Evolutionary conservation across 2,329 filamentous ascomycete genomes (phyloP).

Genomic region (Exophiala mesophila): DNA sequence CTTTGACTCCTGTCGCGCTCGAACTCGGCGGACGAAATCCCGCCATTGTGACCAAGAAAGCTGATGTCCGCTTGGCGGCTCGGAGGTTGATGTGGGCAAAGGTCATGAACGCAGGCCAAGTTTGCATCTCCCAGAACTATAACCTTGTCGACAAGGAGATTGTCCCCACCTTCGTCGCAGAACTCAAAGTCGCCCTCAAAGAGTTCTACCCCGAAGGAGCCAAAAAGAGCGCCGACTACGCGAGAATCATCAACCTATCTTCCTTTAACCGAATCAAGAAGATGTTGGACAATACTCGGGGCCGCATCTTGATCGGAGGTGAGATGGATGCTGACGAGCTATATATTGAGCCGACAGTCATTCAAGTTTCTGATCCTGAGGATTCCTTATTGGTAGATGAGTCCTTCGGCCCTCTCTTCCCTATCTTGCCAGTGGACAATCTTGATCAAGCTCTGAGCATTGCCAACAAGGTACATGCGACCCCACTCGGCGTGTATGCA

Average conservation of each 20-base stretch:
- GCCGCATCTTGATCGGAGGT: slow-evolving; percentile 83
- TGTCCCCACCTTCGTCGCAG: slow-evolving; percentile 65
- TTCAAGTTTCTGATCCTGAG: slow-evolving; percentile 69
- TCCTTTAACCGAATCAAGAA: slow-evolving; percentile 80
- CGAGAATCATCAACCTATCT: slow-evolving; percentile 71
- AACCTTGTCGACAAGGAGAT: slow-evolving; percentile 74
- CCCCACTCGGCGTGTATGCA: slow-evolving; percentile 75
- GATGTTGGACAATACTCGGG: slow-evolving; percentile 79
- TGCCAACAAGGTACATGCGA: slow-evolving; percentile 74
- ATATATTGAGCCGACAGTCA: slow-evolving; percentile 88
- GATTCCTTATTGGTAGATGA: slow-evolving; percentile 79
- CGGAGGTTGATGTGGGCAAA: slow-evolving; percentile 86
- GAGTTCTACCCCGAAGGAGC: slow-evolving; percentile 82
- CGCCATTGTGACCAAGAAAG: slow-evolving; percentile 80
- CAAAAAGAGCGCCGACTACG: slow-evolving; percentile 70
- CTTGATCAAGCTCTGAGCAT: slow-evolving; percentile 82
- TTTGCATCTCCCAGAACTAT: slow-evolving; percentile 93
- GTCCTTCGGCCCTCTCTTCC: slow-evolving; percentile 88
- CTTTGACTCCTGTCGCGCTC: slow-evolving; percentile 79
- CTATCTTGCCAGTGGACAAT: slow-evolving; percentile 69
- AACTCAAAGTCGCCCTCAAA: slow-evolving; percentile 65
- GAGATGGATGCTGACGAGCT: slow-evolving; percentile 71
- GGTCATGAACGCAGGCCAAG: slow-evolving; percentile 77
- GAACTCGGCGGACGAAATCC: slow-evolving; percentile 92
- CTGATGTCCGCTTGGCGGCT: slow-evolving; percentile 74